A percentile compares a stretch with the other conserved stretches of the same genome.
Evolutionary conservation across 805 yeast genomes (phyloP).

Genomic region (Komagataella pseudopastoris): DNA sequence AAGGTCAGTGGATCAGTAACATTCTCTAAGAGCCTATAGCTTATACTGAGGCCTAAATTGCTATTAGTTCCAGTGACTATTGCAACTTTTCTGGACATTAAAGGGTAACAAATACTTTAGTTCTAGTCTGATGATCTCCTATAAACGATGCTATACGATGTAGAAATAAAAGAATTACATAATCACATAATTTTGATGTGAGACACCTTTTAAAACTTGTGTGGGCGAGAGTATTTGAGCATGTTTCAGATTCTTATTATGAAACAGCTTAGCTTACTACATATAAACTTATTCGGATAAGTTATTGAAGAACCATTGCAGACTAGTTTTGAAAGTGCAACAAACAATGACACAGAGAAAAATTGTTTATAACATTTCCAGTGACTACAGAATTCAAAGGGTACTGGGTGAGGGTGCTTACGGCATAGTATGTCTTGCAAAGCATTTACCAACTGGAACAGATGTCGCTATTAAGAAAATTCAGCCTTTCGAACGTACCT

Average conservation of each 20-base stretch:
- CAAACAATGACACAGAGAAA: conserved; percentile 19
- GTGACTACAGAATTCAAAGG: conserved; percentile 43
- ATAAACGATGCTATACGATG: background rate
- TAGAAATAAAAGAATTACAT: background rate
- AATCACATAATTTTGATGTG: background rate
- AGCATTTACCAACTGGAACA: conserved; percentile 43
- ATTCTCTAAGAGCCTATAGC: conserved; percentile 59
- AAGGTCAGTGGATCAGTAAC: conserved; percentile 55
- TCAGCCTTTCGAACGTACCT: conserved; percentile 51
- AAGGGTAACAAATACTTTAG: background rate
- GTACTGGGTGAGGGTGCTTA: conserved; percentile 75
- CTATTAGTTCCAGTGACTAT: conserved; percentile 27
- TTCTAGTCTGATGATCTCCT: background rate
- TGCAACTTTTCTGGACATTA: conserved; percentile 10
- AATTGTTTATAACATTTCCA: conserved; percentile 49
- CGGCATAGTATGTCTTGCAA: conserved; percentile 64
- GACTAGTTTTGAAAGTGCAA: background rate
- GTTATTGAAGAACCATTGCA: background rate
- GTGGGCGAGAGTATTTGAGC: background rate
- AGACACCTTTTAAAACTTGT: background rate
- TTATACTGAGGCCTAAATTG: conserved; percentile 79
- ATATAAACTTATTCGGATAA: background rate
- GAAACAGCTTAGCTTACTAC: background rate
- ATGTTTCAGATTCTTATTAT: background rate
- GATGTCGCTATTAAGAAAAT: conserved; percentile 71